Evolutionary conservation across 129 eudicot species (phyloP).

Genomic region (Artemisia annua): DNA sequence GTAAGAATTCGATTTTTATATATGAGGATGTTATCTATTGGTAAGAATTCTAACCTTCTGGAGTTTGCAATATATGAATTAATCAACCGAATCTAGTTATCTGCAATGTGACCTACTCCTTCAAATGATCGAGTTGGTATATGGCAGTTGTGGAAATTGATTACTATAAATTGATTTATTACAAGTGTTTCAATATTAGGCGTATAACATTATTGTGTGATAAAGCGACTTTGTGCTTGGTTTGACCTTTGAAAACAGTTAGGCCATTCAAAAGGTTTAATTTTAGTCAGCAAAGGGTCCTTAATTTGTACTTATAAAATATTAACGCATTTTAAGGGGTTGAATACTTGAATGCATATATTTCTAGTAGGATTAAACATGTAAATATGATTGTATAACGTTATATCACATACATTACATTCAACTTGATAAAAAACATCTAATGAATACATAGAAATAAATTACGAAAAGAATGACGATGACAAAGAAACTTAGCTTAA

Average conservation of each 20-base stretch:
- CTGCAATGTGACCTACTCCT: not conserved
- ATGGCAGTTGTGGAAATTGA: constrained; percentile 16
- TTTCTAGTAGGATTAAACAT: not conserved
- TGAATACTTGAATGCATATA: too few species aligned
- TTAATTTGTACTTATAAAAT: not conserved
- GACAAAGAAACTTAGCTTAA: too few species aligned
- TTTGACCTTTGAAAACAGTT: constrained; percentile 4
- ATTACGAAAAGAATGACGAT: too few species aligned
- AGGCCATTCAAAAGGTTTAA: not conserved
- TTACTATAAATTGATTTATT: not conserved
- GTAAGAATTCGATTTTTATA: too few species aligned
- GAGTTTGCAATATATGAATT: too few species aligned
- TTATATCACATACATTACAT: too few species aligned
- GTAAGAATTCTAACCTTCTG: too few species aligned
- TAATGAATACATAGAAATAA: too few species aligned
- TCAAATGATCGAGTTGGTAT: constrained; percentile 1
- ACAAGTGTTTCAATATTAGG: constrained; percentile 1
- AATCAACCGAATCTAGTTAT: too few species aligned
- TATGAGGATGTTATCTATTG: too few species aligned
- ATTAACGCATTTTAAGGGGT: not conserved
- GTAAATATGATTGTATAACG: too few species aligned
- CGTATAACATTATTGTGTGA: not conserved
- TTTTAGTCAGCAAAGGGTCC: constrained; percentile 1
- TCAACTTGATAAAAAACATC: too few species aligned
- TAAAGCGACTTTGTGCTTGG: not conserved